These are phyloP conservation scores for Entonaema liquescens DNA, from an alignment of 495 filamentous ascomycete species.

Conservation along the genomic window DNA sequence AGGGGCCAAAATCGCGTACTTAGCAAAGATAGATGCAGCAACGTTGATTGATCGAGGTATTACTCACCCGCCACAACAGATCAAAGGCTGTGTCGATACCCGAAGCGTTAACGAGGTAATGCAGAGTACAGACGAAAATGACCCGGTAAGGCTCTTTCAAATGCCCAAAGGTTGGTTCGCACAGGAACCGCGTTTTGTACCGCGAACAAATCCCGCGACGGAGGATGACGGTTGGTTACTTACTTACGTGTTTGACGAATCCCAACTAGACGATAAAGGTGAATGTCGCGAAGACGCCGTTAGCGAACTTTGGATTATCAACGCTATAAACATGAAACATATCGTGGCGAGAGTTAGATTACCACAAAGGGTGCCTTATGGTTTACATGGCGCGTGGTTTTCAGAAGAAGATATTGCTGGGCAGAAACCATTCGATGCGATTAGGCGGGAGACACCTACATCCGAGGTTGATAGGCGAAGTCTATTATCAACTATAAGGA, in stretches of 20 bases:
- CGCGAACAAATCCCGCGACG: constrained; percentile 50
- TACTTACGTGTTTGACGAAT: constrained; percentile 65
- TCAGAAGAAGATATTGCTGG: constrained; percentile 60
- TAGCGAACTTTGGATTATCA: constrained; percentile 72
- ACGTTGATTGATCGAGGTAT: constrained; percentile 58
- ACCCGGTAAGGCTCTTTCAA: constrained; percentile 65
- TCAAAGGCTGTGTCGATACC: constrained; percentile 65
- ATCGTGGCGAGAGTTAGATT: constrained; percentile 63
- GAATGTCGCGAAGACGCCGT: constrained; percentile 51
- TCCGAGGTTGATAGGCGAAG: constrained; percentile 27
- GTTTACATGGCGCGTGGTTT: constrained; percentile 73
- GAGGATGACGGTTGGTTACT: constrained; percentile 69
- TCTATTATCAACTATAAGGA: constrained; percentile 28
- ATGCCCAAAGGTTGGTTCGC: constrained; percentile 66
- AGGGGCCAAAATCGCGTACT: constrained; percentile 67
- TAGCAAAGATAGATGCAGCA: constrained; percentile 65
- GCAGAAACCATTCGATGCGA: constrained; percentile 46
- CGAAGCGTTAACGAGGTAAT: constrained; percentile 58
- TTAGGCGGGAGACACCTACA: constrained; percentile 27
- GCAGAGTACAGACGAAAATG: constrained; percentile 50
- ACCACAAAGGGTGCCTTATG: constrained; percentile 72
- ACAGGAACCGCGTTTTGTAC: constrained; percentile 71
- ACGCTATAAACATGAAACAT: constrained; percentile 65
- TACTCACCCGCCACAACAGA: constrained; percentile 51
- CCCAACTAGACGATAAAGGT: constrained; percentile 59